Base-by-base conservation (phyloP, 108 stramenopile genomes). In the Tribonema minus region DNA sequence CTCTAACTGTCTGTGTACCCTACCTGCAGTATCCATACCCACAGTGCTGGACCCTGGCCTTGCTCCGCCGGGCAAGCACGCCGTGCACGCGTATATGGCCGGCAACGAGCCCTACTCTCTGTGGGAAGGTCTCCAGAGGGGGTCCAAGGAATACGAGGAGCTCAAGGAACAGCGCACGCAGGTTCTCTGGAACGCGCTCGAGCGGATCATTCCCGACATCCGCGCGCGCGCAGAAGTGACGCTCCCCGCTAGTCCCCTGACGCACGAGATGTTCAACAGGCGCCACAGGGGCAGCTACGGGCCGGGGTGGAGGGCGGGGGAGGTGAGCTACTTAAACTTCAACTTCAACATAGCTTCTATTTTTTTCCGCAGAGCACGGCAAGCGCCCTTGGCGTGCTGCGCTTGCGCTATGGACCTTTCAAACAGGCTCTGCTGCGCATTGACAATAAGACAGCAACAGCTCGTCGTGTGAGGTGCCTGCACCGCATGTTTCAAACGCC, bases 301-400 rank as follows among this genome's bases (percentile, higher is more conserved):
- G 0, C 91, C 92, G 1, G 92, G 88, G 7, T 96, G 95, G 95
- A 92, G 92, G 65, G 93, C 95, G 33, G 95, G 95, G 31, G 85
- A 81, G 40, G 80, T 37, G n/a, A n/a, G n/a, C n/a, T n/a, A n/a
- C n/a, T n/a, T n/a, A n/a, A n/a, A n/a, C n/a, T n/a, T n/a, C n/a
- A n/a, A n/a, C n/a, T n/a, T n/a, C n/a, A n/a, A n/a, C n/a, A n/a
- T n/a, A n/a, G n/a, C n/a, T n/a, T n/a, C n/a, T n/a, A n/a, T n/a
- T n/a, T n/a, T n/a, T n/a, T n/a, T n/a, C n/a, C n/a, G n/a, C n/a
- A n/a, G n/a, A n/a, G n/a, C n/a, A n/a, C n/a, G n/a, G n/a, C n/a
- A n/a, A n/a, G n/a, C n/a, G n/a, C n/a, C n/a, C n/a, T n/a, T n/a
- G n/a, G n/a, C n/a, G n/a, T n/a, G n/a, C n/a, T n/a, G n/a, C n/a